Conservation (phyloP, 2,329 filamentous ascomycete genomes). For the Hypoxylon sp. region DNA sequence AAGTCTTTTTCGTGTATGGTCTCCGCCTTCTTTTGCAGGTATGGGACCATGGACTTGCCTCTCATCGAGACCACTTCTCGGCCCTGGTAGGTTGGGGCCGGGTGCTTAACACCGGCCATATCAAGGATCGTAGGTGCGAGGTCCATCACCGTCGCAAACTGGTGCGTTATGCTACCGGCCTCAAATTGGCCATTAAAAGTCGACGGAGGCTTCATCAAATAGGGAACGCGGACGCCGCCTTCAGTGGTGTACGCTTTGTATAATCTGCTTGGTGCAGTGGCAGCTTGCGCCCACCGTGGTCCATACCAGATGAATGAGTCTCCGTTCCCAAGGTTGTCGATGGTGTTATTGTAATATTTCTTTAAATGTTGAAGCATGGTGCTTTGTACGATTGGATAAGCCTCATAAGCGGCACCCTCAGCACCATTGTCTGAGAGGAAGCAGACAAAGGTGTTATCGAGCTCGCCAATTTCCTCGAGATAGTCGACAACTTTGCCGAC, state of each 20-base stretch:
- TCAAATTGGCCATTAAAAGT: slow-evolving; percentile 45
- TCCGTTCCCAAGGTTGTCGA: slow-evolving; percentile 70
- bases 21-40: slow-evolving; percentile 46
- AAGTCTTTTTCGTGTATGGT: slow-evolving; percentile 55
- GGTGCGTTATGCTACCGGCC: slow-evolving; percentile 59
- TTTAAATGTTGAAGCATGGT: slow-evolving; percentile 65
- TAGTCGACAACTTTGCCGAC: slow-evolving; percentile 71
- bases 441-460: slow-evolving; percentile 73
- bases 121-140: slow-evolving; percentile 63
- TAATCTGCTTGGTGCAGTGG: slow-evolving; percentile 55
- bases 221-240: slow-evolving; percentile 66
- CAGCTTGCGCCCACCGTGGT: slow-evolving; percentile 63
- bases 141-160: slow-evolving; percentile 67
- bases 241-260: slow-evolving; percentile 62
- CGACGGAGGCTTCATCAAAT: slow-evolving; percentile 61
- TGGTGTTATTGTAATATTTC: slow-evolving; percentile 69
- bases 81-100: slow-evolving; percentile 62
- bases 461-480: slow-evolving; percentile 66
- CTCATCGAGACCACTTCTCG: slow-evolving; percentile 54
- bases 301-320: slow-evolving; percentile 73
- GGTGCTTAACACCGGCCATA: slow-evolving; percentile 64
- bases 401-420: slow-evolving; percentile 70
- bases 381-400: slow-evolving; percentile 67
- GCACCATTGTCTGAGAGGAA: slow-evolving; percentile 75
- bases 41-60: slow-evolving; percentile 54